Conservation (phyloP, 1,284 basidiomycete species). For the Apiotrichum veenhuisii region DNA sequence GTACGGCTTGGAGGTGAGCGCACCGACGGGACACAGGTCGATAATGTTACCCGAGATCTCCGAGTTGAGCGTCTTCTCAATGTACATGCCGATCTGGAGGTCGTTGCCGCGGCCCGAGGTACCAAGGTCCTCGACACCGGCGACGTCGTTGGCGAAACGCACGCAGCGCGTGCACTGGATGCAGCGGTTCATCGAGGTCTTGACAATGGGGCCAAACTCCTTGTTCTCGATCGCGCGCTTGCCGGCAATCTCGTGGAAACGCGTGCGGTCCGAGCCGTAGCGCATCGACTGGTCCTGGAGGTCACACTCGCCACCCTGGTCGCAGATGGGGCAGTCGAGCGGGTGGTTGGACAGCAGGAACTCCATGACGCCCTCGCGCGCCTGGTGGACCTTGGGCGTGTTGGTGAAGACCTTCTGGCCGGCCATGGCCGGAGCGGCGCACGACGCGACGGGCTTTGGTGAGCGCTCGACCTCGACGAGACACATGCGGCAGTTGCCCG, state of each 20-base stretch:
- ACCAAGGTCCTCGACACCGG: constrained; percentile 95
- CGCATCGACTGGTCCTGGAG: constrained; percentile 99
- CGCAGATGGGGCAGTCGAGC: constrained; percentile 96
- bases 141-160: constrained; percentile 97
- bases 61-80: constrained; percentile 95
- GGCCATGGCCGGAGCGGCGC: constrained; percentile 98
- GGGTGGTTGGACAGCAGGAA: constrained; percentile 97
- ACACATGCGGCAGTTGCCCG: constrained; percentile 97
- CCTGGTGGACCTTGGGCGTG: constrained; percentile 87
- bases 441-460: constrained; percentile 74
- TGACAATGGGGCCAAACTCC: constrained; percentile 95
- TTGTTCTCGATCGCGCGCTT: constrained; percentile 99
- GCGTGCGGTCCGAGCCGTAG: constrained; percentile 92
- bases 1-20: constrained; percentile 96
- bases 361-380: constrained; percentile 96
- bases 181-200: constrained; percentile 98
- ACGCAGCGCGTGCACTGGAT: constrained; percentile 99
- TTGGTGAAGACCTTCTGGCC: constrained; percentile 95
- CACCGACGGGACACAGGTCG: constrained; percentile 93
- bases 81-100: constrained; percentile 97
- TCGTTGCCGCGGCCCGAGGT: constrained; percentile 97
- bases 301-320: constrained; percentile 98
- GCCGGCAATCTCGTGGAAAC: constrained; percentile 96
- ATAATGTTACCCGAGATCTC: constrained; percentile 97
- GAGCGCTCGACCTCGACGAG: constrained; percentile 87